Conservation (phyloP, 345 rosid genomes). For the Firmiana major region DNA sequence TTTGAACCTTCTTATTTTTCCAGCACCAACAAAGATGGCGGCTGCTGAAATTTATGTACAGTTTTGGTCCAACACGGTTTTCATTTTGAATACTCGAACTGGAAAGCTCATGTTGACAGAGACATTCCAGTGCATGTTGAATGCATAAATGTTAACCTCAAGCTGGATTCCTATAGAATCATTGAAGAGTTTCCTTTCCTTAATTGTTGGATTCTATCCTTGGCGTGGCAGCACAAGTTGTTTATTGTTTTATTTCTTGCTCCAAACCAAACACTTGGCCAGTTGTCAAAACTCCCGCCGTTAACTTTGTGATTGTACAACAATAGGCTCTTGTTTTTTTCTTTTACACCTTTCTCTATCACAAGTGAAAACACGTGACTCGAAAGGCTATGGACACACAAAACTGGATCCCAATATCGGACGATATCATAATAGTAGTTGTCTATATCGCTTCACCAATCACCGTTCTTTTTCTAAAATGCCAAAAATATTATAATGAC, state of each 20-base stretch:
- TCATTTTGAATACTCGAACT: neutral
- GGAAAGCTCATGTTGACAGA: neutral
- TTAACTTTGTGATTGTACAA: neutral
- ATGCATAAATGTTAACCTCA: neutral
- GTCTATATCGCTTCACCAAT: neutral
- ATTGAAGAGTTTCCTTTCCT: neutral
- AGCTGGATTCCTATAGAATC: neutral
- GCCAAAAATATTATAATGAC: neutral
- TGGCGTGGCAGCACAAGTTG: neutral
- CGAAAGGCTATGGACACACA: neutral
- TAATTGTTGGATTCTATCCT: neutral
- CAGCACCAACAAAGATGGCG: neutral
- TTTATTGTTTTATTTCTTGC: neutral
- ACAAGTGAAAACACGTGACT: neutral
- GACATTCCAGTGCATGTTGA: neutral
- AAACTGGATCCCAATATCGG: neutral
- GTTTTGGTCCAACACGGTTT: neutral
- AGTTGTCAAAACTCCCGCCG: slow-evolving; percentile 7
- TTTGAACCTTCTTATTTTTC: neutral
- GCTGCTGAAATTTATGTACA: neutral
- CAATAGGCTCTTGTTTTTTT: neutral
- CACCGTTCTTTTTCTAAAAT: neutral
- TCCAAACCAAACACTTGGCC: neutral
- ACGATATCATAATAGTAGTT: neutral
- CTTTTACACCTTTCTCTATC: neutral